These are phyloP conservation scores for Tremellales sp. DNA, from an alignment of 1,284 basidiomycete genomes.

Conservation along the genomic window DNA sequence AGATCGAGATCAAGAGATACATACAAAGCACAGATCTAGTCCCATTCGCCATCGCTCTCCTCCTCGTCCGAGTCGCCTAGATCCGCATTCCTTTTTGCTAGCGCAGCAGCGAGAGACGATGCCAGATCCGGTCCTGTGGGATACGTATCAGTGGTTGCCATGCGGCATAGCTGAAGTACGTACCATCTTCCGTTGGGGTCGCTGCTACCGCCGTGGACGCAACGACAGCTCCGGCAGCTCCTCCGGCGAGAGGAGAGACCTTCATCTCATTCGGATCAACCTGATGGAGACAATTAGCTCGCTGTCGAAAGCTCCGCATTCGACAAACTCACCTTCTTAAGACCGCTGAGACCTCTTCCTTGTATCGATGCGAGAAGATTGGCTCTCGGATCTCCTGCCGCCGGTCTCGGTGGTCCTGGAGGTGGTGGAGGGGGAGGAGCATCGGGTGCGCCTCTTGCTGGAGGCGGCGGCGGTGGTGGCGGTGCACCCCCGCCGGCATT, in stretches of 20 bases:
- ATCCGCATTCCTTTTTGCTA: slow-evolving; percentile 77
- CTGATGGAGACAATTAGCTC: too few species aligned
- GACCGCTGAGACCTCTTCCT: slow-evolving; percentile 64
- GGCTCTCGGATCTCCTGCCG: slow-evolving; percentile 39
- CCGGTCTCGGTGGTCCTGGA: slow-evolving; percentile 44
- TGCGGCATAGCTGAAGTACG: slow-evolving; percentile 3
- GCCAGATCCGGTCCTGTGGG: slow-evolving; percentile 55
- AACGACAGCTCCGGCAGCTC: slow-evolving; percentile 50
- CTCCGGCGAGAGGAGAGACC: slow-evolving; percentile 51
- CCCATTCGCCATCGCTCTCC: slow-evolving; percentile 84
- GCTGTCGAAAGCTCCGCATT: too few species aligned
- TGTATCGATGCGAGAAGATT: slow-evolving; percentile 66
- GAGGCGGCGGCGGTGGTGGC: slow-evolving; percentile 45
- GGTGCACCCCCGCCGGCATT: slow-evolving; percentile 19
- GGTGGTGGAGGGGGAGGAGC: slow-evolving; percentile 72
- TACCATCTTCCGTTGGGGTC: slow-evolving; percentile 25
- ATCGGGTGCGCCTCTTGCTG: slow-evolving; percentile 71
- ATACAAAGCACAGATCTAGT: slow-evolving; percentile 47
- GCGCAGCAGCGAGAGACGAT: slow-evolving; percentile 62
- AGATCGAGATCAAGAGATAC: too few species aligned
- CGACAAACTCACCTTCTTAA: too few species aligned
- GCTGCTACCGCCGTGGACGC: slow-evolving; percentile 17
- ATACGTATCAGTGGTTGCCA: not conserved
- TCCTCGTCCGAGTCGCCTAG: slow-evolving; percentile 87
- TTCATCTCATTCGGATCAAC: slow-evolving; percentile 43